Conservation (phyloP, 106 monocot species). For the Allium fistulosum region DNA sequence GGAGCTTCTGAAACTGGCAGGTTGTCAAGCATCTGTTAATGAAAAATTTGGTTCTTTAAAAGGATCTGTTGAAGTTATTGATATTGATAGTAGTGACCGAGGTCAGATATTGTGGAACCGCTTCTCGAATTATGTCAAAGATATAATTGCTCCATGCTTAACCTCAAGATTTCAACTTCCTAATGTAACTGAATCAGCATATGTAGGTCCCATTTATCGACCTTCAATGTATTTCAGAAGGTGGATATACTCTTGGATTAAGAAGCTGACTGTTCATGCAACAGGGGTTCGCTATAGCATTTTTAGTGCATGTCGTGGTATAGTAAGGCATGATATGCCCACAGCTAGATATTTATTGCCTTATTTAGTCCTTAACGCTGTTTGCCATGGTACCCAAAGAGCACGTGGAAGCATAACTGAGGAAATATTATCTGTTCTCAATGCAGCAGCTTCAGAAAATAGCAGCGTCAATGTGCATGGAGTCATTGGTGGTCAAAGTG, state of each 20-base stretch:
- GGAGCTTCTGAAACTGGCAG: slow-evolving; percentile 83
- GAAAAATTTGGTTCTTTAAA: slow-evolving; percentile 16
- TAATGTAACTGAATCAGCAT: slow-evolving; percentile 48
- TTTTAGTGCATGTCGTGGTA: slow-evolving; percentile 92
- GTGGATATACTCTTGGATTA: slow-evolving; percentile 94
- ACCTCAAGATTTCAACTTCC: slow-evolving; percentile 95
- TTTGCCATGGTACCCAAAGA: slow-evolving; percentile 83
- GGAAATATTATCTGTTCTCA: slow-evolving; percentile 82
- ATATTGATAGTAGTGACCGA: slow-evolving; percentile 14
- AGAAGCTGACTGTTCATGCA: slow-evolving; percentile 69
- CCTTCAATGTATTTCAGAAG: slow-evolving; percentile 90
- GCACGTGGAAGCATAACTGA: slow-evolving; percentile 76
- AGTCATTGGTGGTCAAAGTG: slow-evolving; percentile 52
- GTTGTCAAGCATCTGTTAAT: slow-evolving; percentile 71
- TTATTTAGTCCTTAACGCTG: slow-evolving; percentile 88
- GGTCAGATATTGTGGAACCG: slow-evolving; percentile 87
- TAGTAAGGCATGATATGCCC: slow-evolving; percentile 97
- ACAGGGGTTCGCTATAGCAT: slow-evolving; percentile 76
- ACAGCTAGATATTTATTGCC: slow-evolving; percentile 88
- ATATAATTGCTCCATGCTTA: slow-evolving; percentile 96
- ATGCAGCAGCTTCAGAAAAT: slow-evolving; percentile 79
- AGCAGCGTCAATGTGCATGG: slow-evolving; percentile 50
- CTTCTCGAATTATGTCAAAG: slow-evolving; percentile 93
- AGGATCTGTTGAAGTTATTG: slow-evolving; percentile 11
- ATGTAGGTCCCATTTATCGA: slow-evolving; percentile 65